A percentile compares a stretch with the other conserved stretches of the same genome.
These are phyloP conservation scores for Vigna unguiculata DNA, from an alignment of 306 rosid species.

Conservation along the genomic window DNA sequence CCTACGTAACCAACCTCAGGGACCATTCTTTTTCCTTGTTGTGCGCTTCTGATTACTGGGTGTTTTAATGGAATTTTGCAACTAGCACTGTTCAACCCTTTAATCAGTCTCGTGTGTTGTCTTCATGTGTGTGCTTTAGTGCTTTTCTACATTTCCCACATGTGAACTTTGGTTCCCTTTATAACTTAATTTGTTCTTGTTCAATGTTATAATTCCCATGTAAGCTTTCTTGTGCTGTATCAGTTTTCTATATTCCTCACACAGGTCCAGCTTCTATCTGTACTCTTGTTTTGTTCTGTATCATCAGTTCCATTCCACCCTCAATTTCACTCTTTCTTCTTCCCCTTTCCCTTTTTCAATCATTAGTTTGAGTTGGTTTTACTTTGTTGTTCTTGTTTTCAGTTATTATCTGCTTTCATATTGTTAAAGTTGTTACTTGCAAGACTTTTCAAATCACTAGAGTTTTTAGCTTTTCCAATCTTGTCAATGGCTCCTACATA, in stretches of 20 bases:
- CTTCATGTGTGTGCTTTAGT: slow-evolving; percentile 41
- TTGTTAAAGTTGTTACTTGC: slow-evolving; percentile 1
- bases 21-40: slow-evolving; percentile 41
- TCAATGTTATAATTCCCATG: slow-evolving; percentile 27
- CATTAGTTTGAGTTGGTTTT: slow-evolving; percentile 38
- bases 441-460: slow-evolving; percentile 18
- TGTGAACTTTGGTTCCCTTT: slow-evolving; percentile 34
- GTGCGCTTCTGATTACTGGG: slow-evolving; percentile 28
- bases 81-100: slow-evolving; percentile 33
- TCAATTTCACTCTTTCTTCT: slow-evolving; percentile 13
- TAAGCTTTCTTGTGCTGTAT: slow-evolving; percentile 34
- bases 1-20: slow-evolving; percentile 43
- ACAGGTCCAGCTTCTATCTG: slow-evolving; percentile 22
- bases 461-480: slow-evolving; percentile 32
- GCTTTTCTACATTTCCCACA: slow-evolving; percentile 38
- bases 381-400: slow-evolving; percentile 29
- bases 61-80: slow-evolving; percentile 24
- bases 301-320: not conserved
- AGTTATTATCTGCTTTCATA: slow-evolving; percentile 1
- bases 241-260: slow-evolving; percentile 39
- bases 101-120: no score
- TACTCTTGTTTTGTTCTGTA: slow-evolving; percentile 4
- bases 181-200: slow-evolving; percentile 8
- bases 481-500: slow-evolving; percentile 79
- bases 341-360: slow-evolving; percentile 35